Base-by-base conservation (phyloP, 352 stramenopile species). In the Globisporangium cystogenes region DNA sequence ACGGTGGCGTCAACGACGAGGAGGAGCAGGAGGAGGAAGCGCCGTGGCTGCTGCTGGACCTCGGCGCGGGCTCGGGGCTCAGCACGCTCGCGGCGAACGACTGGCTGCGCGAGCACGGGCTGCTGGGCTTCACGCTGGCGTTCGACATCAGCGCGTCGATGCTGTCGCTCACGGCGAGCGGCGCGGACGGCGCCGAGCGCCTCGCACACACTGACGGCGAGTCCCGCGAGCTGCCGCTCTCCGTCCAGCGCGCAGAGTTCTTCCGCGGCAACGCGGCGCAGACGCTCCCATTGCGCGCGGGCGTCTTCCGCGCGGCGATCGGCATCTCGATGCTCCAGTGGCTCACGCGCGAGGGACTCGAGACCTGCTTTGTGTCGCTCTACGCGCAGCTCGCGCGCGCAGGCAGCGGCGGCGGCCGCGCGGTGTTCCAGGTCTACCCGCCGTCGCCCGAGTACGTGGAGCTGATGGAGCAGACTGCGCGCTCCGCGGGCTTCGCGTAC, bases 241-340 rank as follows among this genome's bases (percentile, higher is more conserved):
- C 45, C 21, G 15, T 65, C 33, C 49, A 65, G n/a, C 57, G 48
- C 16, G 48, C 53, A 2, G 74, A 70, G 8, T 87, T 87, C 51
- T 88, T 81, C 51, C 71, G 76, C 54, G 80, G 75, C 36, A 86
- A 90, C 55, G 82, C 77, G 16, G 79, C 65, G 10, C 82, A 87
- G 44, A 66, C 54, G 18, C 69, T 88, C 12, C 77, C 82, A 26
- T 55, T 93, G 48, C 82, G 82, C 23, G 18, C 33, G 0, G 59
- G 54, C 3, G 41, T 63, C 14, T 74, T 87, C 24, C 55, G 82
- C 46, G 64, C 63, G 31, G 77, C 74, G 41, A 84, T 90, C 46
- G 73, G 77, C 12, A 87, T 93, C 53, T 93, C 82, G 2, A 93
- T 93, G 82, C 59, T 93, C 20, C 82, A 93, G 59, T 93, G 82